Percentiles rank a stretch among this genome's conserved stretches.
These are phyloP conservation scores for Hericium alpestre DNA, from an alignment of 768 basidiomycete genomes.

Conservation along the genomic window DNA sequence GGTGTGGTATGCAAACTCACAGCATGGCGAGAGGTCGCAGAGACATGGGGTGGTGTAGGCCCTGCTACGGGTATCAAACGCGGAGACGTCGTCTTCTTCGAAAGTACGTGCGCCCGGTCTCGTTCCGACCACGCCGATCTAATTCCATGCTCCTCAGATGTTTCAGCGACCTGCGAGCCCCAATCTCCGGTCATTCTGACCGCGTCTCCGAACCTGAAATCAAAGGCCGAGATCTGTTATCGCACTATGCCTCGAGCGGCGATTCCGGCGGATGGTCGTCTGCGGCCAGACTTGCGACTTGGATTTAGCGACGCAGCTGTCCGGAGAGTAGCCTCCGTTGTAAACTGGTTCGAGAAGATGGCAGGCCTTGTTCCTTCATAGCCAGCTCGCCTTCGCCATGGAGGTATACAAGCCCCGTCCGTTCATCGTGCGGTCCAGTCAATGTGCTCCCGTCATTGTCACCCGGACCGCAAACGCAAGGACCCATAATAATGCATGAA, in stretches of 20 bases:
- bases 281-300: conserved; percentile 66
- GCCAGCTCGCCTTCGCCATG: background rate
- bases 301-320: conserved; percentile 61
- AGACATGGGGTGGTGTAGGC: conserved; percentile 52
- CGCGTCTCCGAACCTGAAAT: conserved; percentile 59
- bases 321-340: conserved; percentile 53
- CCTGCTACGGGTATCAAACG: conserved; percentile 39
- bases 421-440: no score
- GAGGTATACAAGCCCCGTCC: no score
- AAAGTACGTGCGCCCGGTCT: conserved; percentile 37
- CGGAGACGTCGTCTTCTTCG: conserved; percentile 62
- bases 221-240: conserved; percentile 61
- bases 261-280: conserved; percentile 38
- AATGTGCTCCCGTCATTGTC: no score
- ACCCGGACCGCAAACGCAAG: no score
- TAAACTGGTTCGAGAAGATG: conserved; percentile 64
- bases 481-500: background rate
- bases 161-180: conserved; percentile 37
- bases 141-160: conserved; percentile 25
- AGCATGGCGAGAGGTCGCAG: conserved; percentile 71
- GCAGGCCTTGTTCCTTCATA: conserved; percentile 36
- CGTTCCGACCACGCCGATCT: background rate
- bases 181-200: conserved; percentile 27
- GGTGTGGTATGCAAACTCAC: conserved; percentile 61
- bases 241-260: conserved; percentile 50